These are phyloP conservation scores for Corinectria fuckeliana DNA, from an alignment of 2,329 filamentous ascomycete genomes.

Conservation along the genomic window DNA sequence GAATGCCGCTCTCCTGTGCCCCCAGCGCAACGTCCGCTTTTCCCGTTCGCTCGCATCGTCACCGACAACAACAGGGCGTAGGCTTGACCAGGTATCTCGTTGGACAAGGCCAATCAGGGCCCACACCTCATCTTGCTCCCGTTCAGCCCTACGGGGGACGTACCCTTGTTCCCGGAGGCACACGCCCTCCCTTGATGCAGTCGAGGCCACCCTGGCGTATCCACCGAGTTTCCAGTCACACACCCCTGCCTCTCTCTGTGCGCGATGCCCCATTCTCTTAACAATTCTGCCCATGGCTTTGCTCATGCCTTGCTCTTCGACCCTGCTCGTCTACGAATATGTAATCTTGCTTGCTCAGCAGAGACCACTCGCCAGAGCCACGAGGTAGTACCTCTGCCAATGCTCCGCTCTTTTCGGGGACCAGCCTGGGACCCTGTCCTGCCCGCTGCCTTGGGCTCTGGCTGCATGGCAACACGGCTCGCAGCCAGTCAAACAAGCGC, in stretches of 20 bases:
- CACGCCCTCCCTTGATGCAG: constrained; percentile 6
- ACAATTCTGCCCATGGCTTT: not conserved
- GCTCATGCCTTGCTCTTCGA: not conserved
- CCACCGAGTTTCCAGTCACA: constrained; percentile 3
- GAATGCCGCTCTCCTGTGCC: not conserved
- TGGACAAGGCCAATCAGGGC: constrained; percentile 18
- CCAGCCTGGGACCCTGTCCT: not conserved
- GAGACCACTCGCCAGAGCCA: not conserved
- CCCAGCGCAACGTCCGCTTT: not conserved
- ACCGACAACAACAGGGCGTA: no score
- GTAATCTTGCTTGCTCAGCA: not conserved
- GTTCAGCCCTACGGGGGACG: constrained; percentile 34
- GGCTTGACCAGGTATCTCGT: constrained; percentile 10
- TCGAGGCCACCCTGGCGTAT: constrained; percentile 12
- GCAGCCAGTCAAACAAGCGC: not conserved
- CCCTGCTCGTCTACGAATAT: not conserved
- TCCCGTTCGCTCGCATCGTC: not conserved
- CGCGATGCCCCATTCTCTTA: constrained; percentile 1
- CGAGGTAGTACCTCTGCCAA: not conserved
- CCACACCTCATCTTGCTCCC: constrained; percentile 30
- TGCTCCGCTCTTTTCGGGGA: not conserved
- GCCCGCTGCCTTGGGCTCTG: not conserved
- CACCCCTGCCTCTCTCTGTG: not conserved
- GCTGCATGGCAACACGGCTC: constrained; percentile 6
- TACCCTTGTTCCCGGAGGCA: constrained; percentile 1